Base-by-base conservation (phyloP, 192 early-diverging fungal genomes). In the Entomortierella parvispora region DNA sequence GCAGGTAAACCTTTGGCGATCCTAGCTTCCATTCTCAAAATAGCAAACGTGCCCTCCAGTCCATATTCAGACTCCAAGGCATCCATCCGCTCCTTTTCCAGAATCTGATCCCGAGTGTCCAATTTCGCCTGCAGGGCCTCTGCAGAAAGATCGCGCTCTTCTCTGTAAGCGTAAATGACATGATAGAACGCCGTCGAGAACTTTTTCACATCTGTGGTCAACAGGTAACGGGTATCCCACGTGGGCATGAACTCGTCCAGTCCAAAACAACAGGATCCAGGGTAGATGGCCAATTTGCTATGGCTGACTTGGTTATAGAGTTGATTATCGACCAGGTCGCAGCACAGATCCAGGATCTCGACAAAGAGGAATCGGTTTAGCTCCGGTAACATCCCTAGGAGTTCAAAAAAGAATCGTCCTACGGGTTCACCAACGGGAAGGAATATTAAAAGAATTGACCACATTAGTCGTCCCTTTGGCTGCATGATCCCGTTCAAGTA, bases 331-430 rank as follows among this genome's bases (percentile, higher is more conserved):
- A 76, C 72, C 45, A 76, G 25, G 0, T 64, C 65, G 2, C 72
- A 76, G 53, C 72, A 76, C 33, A 76, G n/a, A 49, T 76, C 72
- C 44, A 76, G 47, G 34, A 76, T 68, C 44, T 76, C 72, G 45
- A 76, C 72, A 56, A 76, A 76, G 0, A 76, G 59, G 33, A 67
- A 76, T 10, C 72, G 58, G 34, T 76, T 76, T 44, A 76, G 25
- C 23, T 76, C 72, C 5, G 72, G 72, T n/a, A 76, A 58, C 72
- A 76, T 68, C 4, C 72, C 65, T 47, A 76, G 20, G 8, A 76
- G 43, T 37, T 76, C 72, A 40, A 76, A 76, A 20, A 76, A 76
- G 65, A 76, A 76, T 31, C 65, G 59, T 8, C 72, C 72, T 76
- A 61, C 20, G 20, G 25, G 6, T 15, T 15, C 8, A 44, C 8